Evolutionary conservation across 768 basidiomycete species (phyloP).

Genomic region (Saitozyma podzolica): DNA sequence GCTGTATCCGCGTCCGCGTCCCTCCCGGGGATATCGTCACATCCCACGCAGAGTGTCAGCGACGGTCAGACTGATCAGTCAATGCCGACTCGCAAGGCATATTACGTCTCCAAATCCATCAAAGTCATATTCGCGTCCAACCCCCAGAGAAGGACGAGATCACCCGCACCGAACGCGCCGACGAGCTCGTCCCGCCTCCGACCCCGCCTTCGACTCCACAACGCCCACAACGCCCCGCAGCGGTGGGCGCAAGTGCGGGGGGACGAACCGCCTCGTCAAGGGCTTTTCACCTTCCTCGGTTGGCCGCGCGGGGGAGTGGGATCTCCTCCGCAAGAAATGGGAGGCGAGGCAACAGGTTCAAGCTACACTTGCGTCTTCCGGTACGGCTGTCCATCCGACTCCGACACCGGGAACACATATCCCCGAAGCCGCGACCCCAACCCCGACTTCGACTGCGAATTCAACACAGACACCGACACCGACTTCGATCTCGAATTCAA

Average conservation of each 20-base stretch:
- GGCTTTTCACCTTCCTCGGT: slow-evolving; percentile 27
- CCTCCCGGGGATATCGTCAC: background rate
- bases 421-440: no score
- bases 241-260: background rate
- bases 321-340: slow-evolving; percentile 30
- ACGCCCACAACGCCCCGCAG: background rate
- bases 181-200: slow-evolving; percentile 32
- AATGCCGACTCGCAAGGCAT: slow-evolving; percentile 12
- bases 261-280: slow-evolving; percentile 2
- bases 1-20: background rate
- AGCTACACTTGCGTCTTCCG: background rate
- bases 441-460: background rate
- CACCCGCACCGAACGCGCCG: slow-evolving; percentile 27
- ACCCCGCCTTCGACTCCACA: background rate
- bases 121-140: slow-evolving; percentile 46
- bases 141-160: slow-evolving; percentile 23
- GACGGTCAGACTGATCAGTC: background rate
- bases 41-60: background rate
- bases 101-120: slow-evolving; percentile 42
- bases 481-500: slow-evolving; percentile 1
- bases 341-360: slow-evolving; percentile 8
- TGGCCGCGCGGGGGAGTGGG: slow-evolving; percentile 27
- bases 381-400: no score
- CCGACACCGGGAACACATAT: no score
- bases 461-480: background rate